Evolutionary conservation across 2,329 filamentous ascomycete species (phyloP), one percentile per base, ranked within the genome.

Genomic region (Cladosporium austrohemisphaericum): DNA sequence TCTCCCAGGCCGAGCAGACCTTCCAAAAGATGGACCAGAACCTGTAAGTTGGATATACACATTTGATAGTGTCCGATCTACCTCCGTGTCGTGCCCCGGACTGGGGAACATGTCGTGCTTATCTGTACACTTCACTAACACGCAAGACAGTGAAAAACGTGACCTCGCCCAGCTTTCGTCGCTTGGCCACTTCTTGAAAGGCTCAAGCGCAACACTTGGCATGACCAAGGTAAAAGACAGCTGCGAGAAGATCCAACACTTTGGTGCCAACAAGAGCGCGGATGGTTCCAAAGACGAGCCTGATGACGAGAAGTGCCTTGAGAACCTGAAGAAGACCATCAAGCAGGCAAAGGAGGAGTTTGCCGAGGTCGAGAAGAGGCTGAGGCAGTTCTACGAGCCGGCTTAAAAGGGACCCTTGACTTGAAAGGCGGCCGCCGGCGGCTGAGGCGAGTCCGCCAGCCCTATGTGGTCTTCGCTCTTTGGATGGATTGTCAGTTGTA

Each of bases 211-310:
- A 31, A 96, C 93, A 3, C 79, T 98, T 47, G 93, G 93, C 37
- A 80, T 97, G 49, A 85, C 80, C 62, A 94, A 94, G 69, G 86
- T 98, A 61, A 88, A 89, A 68, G 90, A 96, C 64, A 85, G 83
- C 55, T 98, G 93, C 73, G 91, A 97, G 72, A 90, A 94, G 76
- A 96, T 98, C 62, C 92, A 98, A 70, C 86, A 95, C 64, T 94
- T 84, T 67, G 92, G 92, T 58, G 86, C 86, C 62, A 77, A 80
- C 61, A 88, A 91, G 70, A 90, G 92, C 59, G 80, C 88, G 52
- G 84, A 86, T 35, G 90, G 90, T 33, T 77, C 75, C 5, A 72
- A 76, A 32, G 76, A 81, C 50, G 83, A 88, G 64, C 72, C 75
- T 2, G 82, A 94, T 60, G 76, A 84, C 52, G 73, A 82, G 2